phyloP scores from a whole-genome alignment of 164 flowering plant species.

The Santalum album region DNA sequence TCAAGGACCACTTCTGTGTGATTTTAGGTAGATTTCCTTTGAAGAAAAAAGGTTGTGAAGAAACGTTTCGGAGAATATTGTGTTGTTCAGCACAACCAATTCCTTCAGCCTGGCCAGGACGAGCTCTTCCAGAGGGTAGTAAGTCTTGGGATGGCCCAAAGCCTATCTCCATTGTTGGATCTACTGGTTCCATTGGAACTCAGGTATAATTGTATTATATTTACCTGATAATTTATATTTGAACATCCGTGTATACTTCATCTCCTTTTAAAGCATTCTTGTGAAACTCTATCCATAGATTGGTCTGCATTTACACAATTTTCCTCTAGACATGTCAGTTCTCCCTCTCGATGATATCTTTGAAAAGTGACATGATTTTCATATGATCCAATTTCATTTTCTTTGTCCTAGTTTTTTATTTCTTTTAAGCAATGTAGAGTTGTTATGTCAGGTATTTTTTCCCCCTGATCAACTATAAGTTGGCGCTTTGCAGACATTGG shows the following conservation, averaged over 20 bases:
- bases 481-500: conserved; percentile 65
- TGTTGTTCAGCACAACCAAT: conserved; percentile 57
- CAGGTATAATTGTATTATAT: conserved; percentile 53
- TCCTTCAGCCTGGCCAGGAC: conserved; percentile 99
- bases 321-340: too few species aligned
- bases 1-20: neutral
- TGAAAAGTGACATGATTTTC: neutral
- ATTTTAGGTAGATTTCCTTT: conserved; percentile 38
- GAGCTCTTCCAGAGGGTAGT: conserved; percentile 54
- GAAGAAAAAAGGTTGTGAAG: conserved; percentile 45
- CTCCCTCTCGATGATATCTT: too few species aligned
- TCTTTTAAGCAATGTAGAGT: too few species aligned
- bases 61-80: conserved; percentile 23
- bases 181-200: conserved; percentile 97
- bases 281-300: too few species aligned
- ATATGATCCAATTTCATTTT: neutral
- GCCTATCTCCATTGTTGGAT: conserved; percentile 90
- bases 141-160: conserved; percentile 85
- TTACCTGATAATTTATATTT: too few species aligned
- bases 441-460: neutral
- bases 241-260: too few species aligned
- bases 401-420: neutral
- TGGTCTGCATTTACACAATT: too few species aligned
- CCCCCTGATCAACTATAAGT: conserved; percentile 1
- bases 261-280: too few species aligned